Base-by-base conservation (phyloP, 129 eudicot species). In the Chrysanthemum lavandulifolium region DNA sequence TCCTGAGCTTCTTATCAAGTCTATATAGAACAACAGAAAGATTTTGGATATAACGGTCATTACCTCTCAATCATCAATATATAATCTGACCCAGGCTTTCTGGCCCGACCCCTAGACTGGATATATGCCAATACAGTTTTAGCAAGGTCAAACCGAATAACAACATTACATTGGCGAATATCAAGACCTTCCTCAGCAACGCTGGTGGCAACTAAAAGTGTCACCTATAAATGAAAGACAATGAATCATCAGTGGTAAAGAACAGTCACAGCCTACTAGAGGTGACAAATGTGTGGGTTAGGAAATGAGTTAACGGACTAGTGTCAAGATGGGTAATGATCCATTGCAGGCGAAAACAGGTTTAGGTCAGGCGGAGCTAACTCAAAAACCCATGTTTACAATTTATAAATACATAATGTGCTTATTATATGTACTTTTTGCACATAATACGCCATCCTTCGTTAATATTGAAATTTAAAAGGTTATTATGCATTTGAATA, bases 161-260 rank as follows among this genome's bases (percentile, higher is more conserved):
- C 99, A 73, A 94, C 99, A 88, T 94, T 94, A 83, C 99, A 94
- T 67, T 94, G 99, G 63, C 99, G 89, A 67, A 94, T 94, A 78
- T 94, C 99, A 75, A 94, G 99, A 33, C 99, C 99, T 87, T 94
- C 99, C 88, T 94, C 99, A 65, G 99, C 99, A 73, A 94, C 99
- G 80, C 99, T 94, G 57, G 99, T 94, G 79, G 99, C 99, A 83
- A 94, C 99, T 79, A 94, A 76, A 81, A 94, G 84, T 21, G 97
- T 90, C 65, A 94, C 97, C 99, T 94, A 73, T 10, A 80, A 19
- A 50, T 43, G 13, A 71, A 43, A 71, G 62, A 47, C 59, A 69
- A 63, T 31, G 15, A 65, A 59, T 13, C 18, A 74, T 61, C 65
- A 71, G 75, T 49, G 54, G 52, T 25, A 40, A 13, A 80, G 14